Percentiles rank a stretch among this genome's conserved stretches.
Evolutionary conservation across 75 land plant genomes (phyloP).

Genomic region (Cunninghamia lanceolata): DNA sequence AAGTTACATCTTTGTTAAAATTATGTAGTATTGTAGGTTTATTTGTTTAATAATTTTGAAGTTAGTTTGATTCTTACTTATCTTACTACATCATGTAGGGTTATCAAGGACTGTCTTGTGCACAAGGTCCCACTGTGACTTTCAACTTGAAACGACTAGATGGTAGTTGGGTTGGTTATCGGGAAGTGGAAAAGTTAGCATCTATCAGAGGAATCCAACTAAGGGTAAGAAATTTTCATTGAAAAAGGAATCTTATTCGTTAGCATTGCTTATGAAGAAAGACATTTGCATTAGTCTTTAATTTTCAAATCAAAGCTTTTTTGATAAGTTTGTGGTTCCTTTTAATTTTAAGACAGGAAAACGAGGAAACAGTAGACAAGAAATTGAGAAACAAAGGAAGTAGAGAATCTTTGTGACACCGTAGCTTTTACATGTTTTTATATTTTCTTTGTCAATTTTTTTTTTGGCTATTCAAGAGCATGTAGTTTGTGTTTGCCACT

Average conservation of each 20-base stretch:
- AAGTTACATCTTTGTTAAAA: not conserved
- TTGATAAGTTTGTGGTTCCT: not conserved
- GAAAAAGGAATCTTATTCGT: not conserved
- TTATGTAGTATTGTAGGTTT: not conserved
- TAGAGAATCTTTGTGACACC: not conserved
- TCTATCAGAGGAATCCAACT: slow-evolving; percentile 73
- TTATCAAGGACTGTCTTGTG: slow-evolving; percentile 11
- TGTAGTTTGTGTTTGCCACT: not conserved
- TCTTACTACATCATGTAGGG: slow-evolving; percentile 2
- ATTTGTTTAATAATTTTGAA: not conserved
- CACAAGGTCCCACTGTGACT: slow-evolving; percentile 68
- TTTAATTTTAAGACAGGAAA: not conserved
- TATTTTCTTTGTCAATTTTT: not conserved
- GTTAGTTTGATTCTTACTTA: not conserved
- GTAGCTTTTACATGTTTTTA: not conserved
- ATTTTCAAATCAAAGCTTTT: not conserved
- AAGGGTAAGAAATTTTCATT: slow-evolving; percentile 48
- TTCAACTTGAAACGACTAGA: slow-evolving; percentile 85
- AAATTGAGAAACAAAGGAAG: not conserved
- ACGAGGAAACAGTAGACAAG: not conserved
- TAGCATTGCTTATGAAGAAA: not conserved
- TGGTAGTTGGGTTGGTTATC: slow-evolving; percentile 91
- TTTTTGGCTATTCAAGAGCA: not conserved
- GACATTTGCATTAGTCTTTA: not conserved
- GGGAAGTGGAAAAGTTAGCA: slow-evolving; percentile 94